Evolutionary conservation across 2,329 filamentous ascomycete genomes (phyloP), one percentile per base, ranked within the genome.

Genomic region (Alternaria hordeiaustralica): DNA sequence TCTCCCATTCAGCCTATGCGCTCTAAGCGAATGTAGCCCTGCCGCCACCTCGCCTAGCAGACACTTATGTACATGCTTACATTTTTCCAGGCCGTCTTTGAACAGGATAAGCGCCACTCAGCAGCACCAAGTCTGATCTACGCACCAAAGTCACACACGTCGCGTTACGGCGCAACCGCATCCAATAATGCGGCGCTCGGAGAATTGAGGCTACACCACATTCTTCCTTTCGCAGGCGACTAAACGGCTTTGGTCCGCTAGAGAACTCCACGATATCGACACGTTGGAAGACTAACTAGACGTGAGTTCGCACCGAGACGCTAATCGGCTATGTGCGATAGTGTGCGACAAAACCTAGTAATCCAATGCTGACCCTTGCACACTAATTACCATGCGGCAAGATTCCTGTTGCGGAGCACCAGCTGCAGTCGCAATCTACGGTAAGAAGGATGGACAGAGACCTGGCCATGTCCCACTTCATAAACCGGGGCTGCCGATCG

Each of bases 201-300:
- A 58, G 23, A 30, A 49, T 59, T 28, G 30, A 46, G 20, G 55
- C 50, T 54, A 30, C 60, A 62, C 28, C n/a, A 54, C 18, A n/a
- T 46, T 12, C 10, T 13, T 60, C 26, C 50, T 49, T 60, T 53
- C 28, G 13, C 43, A 15, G 43, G 54, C 9, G 25, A 43, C 30
- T 30, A 44, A 26, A 58, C 47, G 28, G 28, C 23, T 46, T 20
- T 20, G 49, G 49, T 25, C 60, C 43, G 55, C 55, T 62, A 62
- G 60, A 62, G 21, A 59, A 62, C 18, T 26, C 21, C 28, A 49
- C 43, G 41, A 54, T 62, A 62, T 62, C 55, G 45, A 49, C 58
- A 43, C 45, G 60, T 50, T 62, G 30, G 13, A 41, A 47, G 23
- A 23, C 55, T 59, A 25, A 41, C 30, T 36, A 28, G 26, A 43